phyloP scores from a whole-genome alignment of 352 stramenopile genomes.

The Peronospora tabacina region DNA sequence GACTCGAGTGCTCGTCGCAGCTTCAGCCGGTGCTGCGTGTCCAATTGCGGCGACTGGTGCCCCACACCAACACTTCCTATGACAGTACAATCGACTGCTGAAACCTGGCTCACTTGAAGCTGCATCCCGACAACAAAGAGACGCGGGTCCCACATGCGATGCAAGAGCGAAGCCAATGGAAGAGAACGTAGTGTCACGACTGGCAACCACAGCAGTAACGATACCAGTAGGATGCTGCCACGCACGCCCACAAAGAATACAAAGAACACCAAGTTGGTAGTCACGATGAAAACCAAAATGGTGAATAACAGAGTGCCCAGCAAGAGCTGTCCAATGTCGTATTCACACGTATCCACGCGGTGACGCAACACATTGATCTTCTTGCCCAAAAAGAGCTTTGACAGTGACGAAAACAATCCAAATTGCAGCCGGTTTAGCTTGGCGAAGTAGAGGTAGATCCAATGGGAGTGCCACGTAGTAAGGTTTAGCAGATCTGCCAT shows the following conservation, averaged over 20 bases:
- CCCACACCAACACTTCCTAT: slow-evolving; percentile 21
- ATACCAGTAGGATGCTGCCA: slow-evolving; percentile 33
- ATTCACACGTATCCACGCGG: slow-evolving; percentile 91
- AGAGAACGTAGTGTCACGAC: slow-evolving; percentile 46
- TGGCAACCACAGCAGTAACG: slow-evolving; percentile 42
- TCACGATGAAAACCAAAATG: slow-evolving; percentile 89
- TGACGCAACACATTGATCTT: slow-evolving; percentile 91
- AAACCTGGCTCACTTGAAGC: slow-evolving; percentile 15
- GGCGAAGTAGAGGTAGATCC: slow-evolving; percentile 83
- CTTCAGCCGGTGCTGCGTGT: slow-evolving; percentile 16
- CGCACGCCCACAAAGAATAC: slow-evolving; percentile 86
- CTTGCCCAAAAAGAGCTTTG: slow-evolving; percentile 90
- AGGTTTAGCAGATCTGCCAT: slow-evolving; percentile 68
- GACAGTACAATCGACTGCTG: background rate
- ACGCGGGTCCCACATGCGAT: slow-evolving; percentile 29
- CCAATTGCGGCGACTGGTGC: slow-evolving; percentile 8
- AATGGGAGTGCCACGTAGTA: slow-evolving; percentile 79
- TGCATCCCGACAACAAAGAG: slow-evolving; percentile 36
- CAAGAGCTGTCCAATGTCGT: slow-evolving; percentile 86
- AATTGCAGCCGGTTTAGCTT: slow-evolving; percentile 81
- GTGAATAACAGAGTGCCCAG: slow-evolving; percentile 91
- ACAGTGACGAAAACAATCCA: slow-evolving; percentile 76
- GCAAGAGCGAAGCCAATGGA: slow-evolving; percentile 39
- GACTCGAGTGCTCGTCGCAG: slow-evolving; percentile 17
- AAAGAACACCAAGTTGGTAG: slow-evolving; percentile 91